Evolutionary conservation across 768 basidiomycete species (phyloP), one percentile per base, ranked within the genome.

Genomic region (Favolaschia claudopus): DNA sequence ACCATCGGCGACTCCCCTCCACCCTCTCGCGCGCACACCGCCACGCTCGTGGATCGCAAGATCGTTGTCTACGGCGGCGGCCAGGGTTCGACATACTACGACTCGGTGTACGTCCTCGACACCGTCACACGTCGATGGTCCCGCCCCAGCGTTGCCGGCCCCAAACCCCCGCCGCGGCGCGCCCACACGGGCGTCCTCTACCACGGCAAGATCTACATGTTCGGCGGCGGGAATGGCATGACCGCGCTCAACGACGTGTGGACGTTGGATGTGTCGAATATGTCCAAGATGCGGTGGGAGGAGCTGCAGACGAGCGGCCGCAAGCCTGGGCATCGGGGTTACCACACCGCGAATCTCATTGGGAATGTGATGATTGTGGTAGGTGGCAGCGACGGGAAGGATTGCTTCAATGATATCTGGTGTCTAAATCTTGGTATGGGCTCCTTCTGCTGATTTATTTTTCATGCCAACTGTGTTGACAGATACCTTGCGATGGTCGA

Each of bases 191-290:
- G 93, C 1, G 90, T 95, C 14, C 75, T 87, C 20, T 88, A 93
- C 67, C 76, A 78, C 27, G 80, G 82, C 56, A 89, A 85, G 69
- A 82, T 98, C 0, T 93, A 91, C 79, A 75, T 97, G 4, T 97
- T 96, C 67, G 96, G 95, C 8, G 95, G 96, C n/a, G 95, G 96
- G 3, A 96, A 94, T 57, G 96, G 96, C 0, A 79, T 89, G 76
- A 85, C 84, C n/a, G 95, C 96, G 0, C 79, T 97, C 53, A 92
- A 93, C 65, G 95, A 97, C 71, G 76, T 96, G 19, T 96, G 95
- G 94, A 86, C 89, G 15, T 77, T 96, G 22, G 93, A 96, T 55
- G 85, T 90, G 0, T 81, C 76, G 31, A 58, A 50, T 24, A 61
- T 56, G 29, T 22, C 73, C 5, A 71, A 72, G 38, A 74, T 89